phyloP scores from a whole-genome alignment of 23 red algal species.

The Gracilaria caudata region DNA sequence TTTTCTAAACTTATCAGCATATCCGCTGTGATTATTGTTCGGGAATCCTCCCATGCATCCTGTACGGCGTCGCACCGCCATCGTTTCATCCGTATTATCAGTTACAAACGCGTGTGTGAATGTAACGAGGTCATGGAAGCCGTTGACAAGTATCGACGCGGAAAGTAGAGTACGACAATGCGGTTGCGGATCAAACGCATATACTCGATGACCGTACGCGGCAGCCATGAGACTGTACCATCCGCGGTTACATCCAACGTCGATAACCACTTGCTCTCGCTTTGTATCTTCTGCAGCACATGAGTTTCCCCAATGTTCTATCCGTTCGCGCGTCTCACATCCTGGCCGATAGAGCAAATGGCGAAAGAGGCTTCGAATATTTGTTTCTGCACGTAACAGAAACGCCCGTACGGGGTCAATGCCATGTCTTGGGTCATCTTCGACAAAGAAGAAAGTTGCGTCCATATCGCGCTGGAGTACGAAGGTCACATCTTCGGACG shows the following conservation, averaged over 20 bases:
- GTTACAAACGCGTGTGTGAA: slow-evolving; percentile 36
- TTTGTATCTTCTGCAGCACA: background rate
- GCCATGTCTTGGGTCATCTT: slow-evolving; percentile 37
- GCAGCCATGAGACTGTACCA: slow-evolving; percentile 41
- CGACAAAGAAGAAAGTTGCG: slow-evolving; percentile 42
- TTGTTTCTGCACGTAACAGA: slow-evolving; percentile 15
- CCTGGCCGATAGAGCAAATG: slow-evolving; percentile 11
- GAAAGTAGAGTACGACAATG: slow-evolving; percentile 15
- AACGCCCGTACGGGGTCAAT: slow-evolving; percentile 38
- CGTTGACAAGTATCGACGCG: slow-evolving; percentile 21
- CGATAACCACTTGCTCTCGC: slow-evolving; percentile 20
- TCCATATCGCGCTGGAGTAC: slow-evolving; percentile 38
- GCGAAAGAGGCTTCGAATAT: slow-evolving; percentile 19
- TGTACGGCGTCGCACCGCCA: slow-evolving; percentile 25
- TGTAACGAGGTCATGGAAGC: slow-evolving; percentile 15
- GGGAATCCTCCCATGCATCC: slow-evolving; percentile 42
- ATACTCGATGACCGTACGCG: slow-evolving; percentile 25
- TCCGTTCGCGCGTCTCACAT: background rate
- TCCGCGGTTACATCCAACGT: slow-evolving; percentile 37
- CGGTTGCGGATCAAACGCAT: slow-evolving; percentile 34
- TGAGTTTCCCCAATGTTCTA: slow-evolving; percentile 6
- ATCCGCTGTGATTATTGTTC: slow-evolving; percentile 33
- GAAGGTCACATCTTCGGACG: slow-evolving; percentile 10
- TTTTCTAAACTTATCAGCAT: slow-evolving; percentile 25
- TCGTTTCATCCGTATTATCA: slow-evolving; percentile 3